Percentiles rank a stretch among this genome's conserved stretches.
Conservation (phyloP, 108 stramenopile species). For the Fragilariopsis cylindrus region DNA sequence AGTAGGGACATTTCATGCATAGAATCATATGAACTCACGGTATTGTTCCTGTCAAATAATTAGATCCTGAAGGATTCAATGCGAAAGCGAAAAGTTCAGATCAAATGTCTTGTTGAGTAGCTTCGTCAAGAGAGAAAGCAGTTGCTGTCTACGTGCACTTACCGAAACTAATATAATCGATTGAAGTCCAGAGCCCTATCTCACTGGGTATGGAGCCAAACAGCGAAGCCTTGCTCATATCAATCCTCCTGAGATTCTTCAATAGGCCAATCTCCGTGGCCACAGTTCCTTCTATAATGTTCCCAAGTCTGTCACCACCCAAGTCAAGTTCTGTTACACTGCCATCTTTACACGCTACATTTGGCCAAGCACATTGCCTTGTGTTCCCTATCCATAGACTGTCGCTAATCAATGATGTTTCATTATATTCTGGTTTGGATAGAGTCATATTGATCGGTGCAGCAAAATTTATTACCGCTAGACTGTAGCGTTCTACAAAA, state of each 20-base stretch:
- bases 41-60: slow-evolving; percentile 1
- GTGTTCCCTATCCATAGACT: background rate
- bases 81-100: background rate
- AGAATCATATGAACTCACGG: background rate
- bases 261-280: slow-evolving; percentile 1
- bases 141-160: background rate
- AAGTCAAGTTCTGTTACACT: background rate
- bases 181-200: too few species aligned
- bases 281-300: background rate
- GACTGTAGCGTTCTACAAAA: background rate
- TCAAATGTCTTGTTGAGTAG: background rate
- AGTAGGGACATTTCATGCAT: too few species aligned
- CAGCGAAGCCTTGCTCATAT: background rate
- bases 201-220: too few species aligned
- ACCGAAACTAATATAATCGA: background rate
- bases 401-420: too few species aligned
- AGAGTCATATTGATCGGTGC: background rate
- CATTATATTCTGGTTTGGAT: too few species aligned
- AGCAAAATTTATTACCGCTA: slow-evolving; percentile 1
- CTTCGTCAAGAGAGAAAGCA: background rate
- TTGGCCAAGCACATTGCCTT: background rate
- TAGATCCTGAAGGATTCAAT: background rate
- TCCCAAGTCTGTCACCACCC: background rate
- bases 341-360: background rate
- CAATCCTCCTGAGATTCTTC: background rate